Evolutionary conservation across 176 grass and related monocot species (phyloP), one percentile per base, ranked within the genome.

Genomic region (Phragmites australis): DNA sequence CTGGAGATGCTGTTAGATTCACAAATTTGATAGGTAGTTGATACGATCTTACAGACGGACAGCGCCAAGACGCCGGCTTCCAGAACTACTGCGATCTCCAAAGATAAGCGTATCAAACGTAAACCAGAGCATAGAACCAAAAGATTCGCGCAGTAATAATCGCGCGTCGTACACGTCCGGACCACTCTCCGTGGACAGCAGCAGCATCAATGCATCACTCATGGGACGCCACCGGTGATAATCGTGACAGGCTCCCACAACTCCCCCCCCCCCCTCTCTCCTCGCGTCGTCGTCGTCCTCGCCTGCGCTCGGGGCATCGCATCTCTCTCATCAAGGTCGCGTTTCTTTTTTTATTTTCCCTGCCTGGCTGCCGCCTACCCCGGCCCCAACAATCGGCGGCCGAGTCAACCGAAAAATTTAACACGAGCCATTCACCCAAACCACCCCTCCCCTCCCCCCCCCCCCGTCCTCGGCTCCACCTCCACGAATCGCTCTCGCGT

Each of bases 401-500:
- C 11, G 48, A n/a, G 69, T 80, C 68, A 80, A 80, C 46, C 21
- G 37, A 53, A 22, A 16, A 62, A 82, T 77, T 19, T n/a, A 70
- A 78, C 64, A 37, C 47, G 68, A 78, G 74, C 83, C 84, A 45
- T 71, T 68, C 76, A 57, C 76, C 84, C 39, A 86, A 57, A 55
- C 63, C 49, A 45, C 64, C 26, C 25, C 18, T n/a, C 15, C 7
- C 44, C 12, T 12, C n/a, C 65, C 62, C 16, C 43, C 12, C 80
- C 61, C 66, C 51, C 32, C 61, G 22, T 60, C 74, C 81, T 68
- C 76, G 82, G 70, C 63, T 85, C 87, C 87, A 56, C 82, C 76
- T 85, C 87, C 87, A 56, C 82, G 70, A 85, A 76, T 72, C 70
- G 74, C 87, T 81, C 77, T 69, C 77, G 82, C 77, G 82, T 85